These are phyloP conservation scores for Hymenoscyphus fructigenus DNA, from an alignment of 2,329 filamentous ascomycete species.

Conservation along the genomic window DNA sequence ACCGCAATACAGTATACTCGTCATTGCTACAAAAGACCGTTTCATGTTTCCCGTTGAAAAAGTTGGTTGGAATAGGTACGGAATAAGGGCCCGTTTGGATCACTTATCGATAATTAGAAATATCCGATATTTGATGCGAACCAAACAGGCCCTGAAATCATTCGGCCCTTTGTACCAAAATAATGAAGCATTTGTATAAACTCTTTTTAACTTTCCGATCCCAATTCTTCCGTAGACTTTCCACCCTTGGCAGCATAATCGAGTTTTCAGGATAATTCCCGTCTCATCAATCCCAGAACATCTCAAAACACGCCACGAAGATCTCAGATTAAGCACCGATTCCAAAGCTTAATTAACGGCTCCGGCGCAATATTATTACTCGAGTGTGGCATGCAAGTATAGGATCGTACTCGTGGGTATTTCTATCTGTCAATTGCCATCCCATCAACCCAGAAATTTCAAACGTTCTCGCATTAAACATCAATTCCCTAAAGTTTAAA, in stretches of 20 bases:
- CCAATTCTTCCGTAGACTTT: background rate
- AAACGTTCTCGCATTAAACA: too few species aligned
- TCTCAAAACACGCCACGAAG: background rate
- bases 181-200: background rate
- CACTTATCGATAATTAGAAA: too few species aligned
- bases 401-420: background rate
- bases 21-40: too few species aligned
- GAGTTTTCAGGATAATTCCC: background rate
- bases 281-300: background rate
- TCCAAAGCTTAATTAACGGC: background rate
- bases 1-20: too few species aligned
- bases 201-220: background rate
- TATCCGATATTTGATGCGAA: too few species aligned
- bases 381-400: background rate
- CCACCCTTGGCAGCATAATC: background rate
- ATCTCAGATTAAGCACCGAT: background rate
- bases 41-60: too few species aligned
- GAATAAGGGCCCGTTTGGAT: too few species aligned
- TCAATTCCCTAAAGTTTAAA: too few species aligned
- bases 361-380: background rate
- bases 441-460: background rate
- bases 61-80: too few species aligned
- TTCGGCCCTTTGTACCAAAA: too few species aligned
- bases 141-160: background rate
- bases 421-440: background rate